Percentiles rank a stretch among this genome's conserved stretches.
phyloP scores from a whole-genome alignment of 108 stramenopile species.

The Stephanodiscus minutulus region DNA sequence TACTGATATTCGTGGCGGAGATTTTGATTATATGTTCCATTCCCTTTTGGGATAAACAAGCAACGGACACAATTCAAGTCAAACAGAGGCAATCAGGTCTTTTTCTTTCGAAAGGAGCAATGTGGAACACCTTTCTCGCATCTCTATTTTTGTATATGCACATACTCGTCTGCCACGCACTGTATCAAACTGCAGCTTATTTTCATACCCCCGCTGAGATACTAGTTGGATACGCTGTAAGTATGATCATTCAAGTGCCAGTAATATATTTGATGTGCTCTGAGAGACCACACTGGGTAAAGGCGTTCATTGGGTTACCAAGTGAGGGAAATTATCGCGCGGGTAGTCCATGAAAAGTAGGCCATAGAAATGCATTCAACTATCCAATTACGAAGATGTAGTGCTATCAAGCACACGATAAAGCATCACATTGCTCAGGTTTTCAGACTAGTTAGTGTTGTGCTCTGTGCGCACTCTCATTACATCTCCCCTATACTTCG shows the following conservation, averaged over 20 bases:
- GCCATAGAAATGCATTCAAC: not conserved
- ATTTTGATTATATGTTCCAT: conserved; percentile 49
- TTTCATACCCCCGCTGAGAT: conserved; percentile 76
- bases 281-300: conserved; percentile 18
- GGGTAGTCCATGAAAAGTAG: not conserved
- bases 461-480: conserved; percentile 1
- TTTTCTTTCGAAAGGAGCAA: not conserved
- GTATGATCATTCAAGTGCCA: conserved; percentile 70
- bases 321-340: not conserved
- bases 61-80: not conserved
- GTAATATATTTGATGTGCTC: conserved; percentile 50
- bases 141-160: conserved; percentile 66
- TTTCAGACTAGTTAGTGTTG: not conserved
- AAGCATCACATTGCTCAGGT: not conserved
- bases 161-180: conserved; percentile 60
- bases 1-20: conserved; percentile 71
- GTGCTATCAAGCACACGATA: not conserved
- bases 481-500: conserved; percentile 36
- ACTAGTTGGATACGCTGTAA: conserved; percentile 67
- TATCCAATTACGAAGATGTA: not conserved
- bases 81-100: not conserved
- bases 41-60: conserved; percentile 50
- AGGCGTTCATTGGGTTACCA: conserved; percentile 32
- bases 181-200: conserved; percentile 72
- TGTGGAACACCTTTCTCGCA: conserved; percentile 35